Conservation (phyloP, 257 asterid genomes). For the Craterostigma plantagineum region DNA sequence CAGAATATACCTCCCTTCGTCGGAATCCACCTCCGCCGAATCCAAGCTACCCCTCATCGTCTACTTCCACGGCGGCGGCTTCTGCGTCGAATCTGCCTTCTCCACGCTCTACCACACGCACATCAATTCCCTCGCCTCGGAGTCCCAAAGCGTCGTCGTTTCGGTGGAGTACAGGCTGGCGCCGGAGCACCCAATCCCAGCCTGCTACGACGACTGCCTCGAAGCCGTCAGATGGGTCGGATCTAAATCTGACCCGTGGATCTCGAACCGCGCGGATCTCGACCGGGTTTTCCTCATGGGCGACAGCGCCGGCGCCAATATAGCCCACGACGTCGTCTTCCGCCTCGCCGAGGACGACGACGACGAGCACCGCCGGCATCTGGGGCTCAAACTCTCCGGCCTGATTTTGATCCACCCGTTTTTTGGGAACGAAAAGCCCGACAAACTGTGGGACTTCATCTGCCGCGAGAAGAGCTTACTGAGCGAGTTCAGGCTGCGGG, state of each 20-base stretch:
- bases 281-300: conserved; percentile 34
- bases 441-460: conserved; percentile 26
- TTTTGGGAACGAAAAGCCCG: conserved; percentile 24
- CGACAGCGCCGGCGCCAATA: conserved; percentile 78
- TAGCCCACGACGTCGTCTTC: conserved; percentile 34
- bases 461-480: conserved; percentile 16
- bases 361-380: too few relatives aligned
- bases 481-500: conserved; percentile 21
- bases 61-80: conserved; percentile 81
- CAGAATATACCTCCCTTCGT: conserved; percentile 41
- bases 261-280: conserved; percentile 30
- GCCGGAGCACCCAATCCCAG: conserved; percentile 54
- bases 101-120: conserved; percentile 30
- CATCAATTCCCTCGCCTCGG: conserved; percentile 21
- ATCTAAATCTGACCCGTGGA: conserved; percentile 36
- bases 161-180: conserved; percentile 53
- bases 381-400: conserved; percentile 16
- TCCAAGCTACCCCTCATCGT: conserved; percentile 39
- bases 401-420: conserved; percentile 49
- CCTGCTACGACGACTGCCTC: conserved; percentile 54
- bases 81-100: conserved; percentile 38
- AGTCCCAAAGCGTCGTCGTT: conserved; percentile 30
- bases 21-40: conserved; percentile 2
- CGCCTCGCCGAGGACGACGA: conserved; percentile 10
- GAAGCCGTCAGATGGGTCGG: conserved; percentile 38